phyloP scores from a whole-genome alignment of 305 asterid species.

The Andrographis paniculata region DNA sequence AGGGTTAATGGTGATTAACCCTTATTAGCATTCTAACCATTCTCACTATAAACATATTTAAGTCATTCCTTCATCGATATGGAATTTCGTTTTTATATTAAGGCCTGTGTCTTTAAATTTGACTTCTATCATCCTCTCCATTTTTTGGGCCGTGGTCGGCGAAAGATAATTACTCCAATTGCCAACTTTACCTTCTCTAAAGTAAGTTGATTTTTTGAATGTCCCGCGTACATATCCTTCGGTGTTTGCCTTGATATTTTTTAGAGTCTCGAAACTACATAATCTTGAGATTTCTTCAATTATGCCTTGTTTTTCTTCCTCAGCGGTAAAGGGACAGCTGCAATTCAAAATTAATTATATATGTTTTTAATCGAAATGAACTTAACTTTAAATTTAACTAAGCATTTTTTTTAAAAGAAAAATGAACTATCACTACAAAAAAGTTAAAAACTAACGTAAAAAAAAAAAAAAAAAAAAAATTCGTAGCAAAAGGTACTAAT shows the following conservation, averaged over 20 bases:
- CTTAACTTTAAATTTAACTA: too few species aligned
- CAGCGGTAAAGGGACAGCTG: constrained; percentile 10
- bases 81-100: background rate
- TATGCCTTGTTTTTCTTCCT: constrained; percentile 13
- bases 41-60: too few species aligned
- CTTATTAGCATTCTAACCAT: too few species aligned
- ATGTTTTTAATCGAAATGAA: too few species aligned
- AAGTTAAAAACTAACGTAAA: too few species aligned
- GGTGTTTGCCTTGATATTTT: background rate
- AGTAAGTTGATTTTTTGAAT: background rate
- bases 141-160: constrained; percentile 11
- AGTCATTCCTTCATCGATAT: too few species aligned
- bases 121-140: constrained; percentile 1
- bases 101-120: constrained; percentile 17
- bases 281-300: constrained; percentile 10
- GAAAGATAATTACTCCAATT: constrained; percentile 15
- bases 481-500: too few species aligned
- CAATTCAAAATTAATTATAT: too few species aligned
- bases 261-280: constrained; percentile 1
- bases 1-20: too few species aligned
- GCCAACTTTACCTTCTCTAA: constrained; percentile 17
- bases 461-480: too few species aligned
- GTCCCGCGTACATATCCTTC: background rate
- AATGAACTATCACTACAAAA: too few species aligned
- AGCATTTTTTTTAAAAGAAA: too few species aligned